Conservation (phyloP, 1,284 basidiomycete species). For the Cryptococcus wingfieldii region DNA sequence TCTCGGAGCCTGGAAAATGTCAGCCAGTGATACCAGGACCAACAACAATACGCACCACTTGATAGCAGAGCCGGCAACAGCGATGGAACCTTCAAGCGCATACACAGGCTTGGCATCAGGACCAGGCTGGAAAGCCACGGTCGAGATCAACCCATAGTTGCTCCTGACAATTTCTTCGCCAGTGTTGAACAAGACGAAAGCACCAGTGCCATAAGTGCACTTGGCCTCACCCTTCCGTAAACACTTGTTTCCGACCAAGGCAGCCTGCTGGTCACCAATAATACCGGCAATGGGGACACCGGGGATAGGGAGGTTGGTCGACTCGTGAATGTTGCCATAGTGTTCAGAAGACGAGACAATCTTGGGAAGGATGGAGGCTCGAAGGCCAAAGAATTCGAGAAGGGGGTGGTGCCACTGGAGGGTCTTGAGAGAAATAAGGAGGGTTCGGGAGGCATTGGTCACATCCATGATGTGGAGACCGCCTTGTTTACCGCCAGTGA, state of each 20-base stretch:
- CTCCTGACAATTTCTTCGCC: slow-evolving; percentile 82
- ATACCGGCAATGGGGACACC: slow-evolving; percentile 85
- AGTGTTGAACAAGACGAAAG: slow-evolving; percentile 87
- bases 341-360: slow-evolving; percentile 89
- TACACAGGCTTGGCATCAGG: slow-evolving; percentile 74
- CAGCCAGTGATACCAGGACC: neutral
- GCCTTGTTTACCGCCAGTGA: slow-evolving; percentile 66
- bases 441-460: slow-evolving; percentile 95
- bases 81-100: slow-evolving; percentile 91
- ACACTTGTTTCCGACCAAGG: slow-evolving; percentile 94
- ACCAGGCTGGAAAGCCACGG: slow-evolving; percentile 88
- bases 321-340: slow-evolving; percentile 67
- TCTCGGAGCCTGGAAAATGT: slow-evolving; percentile 67
- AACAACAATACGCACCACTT: slow-evolving; percentile 61
- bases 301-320: slow-evolving; percentile 59
- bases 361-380: slow-evolving; percentile 71
- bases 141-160: slow-evolving; percentile 80
- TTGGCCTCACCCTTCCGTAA: slow-evolving; percentile 78
- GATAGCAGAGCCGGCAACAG: slow-evolving; percentile 90
- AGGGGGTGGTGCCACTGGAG: slow-evolving; percentile 79
- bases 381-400: slow-evolving; percentile 82
- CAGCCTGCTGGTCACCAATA: slow-evolving; percentile 94
- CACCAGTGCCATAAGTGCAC: slow-evolving; percentile 93
- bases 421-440: slow-evolving; percentile 79
- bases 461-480: slow-evolving; percentile 87